Conservation (phyloP, 805 yeast genomes). For the Kodamaea neixiangensis region DNA sequence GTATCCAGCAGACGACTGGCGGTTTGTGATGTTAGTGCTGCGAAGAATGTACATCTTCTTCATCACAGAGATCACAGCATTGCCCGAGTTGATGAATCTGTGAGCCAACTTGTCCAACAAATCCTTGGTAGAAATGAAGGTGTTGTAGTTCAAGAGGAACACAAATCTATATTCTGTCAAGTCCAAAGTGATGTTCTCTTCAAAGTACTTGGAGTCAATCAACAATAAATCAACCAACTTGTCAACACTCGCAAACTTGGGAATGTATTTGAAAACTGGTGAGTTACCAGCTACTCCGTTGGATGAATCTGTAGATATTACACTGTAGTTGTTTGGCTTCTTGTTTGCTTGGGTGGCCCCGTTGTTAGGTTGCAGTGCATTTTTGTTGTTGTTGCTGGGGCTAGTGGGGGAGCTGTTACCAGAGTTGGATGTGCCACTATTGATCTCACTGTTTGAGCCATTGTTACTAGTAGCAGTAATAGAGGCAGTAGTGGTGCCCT, state of each 20-base stretch:
- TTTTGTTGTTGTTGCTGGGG: not conserved
- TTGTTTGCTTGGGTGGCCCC: not conserved
- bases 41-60: constrained; percentile 26
- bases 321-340: constrained; percentile 23
- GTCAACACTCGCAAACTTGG: constrained; percentile 63
- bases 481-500: not conserved
- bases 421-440: not conserved
- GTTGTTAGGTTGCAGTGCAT: constrained; percentile 1
- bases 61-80: constrained; percentile 47
- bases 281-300: constrained; percentile 6
- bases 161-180: constrained; percentile 43
- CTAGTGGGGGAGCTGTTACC: not conserved
- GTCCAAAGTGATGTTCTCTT: constrained; percentile 34
- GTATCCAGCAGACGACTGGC: constrained; percentile 7
- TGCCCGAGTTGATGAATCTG: constrained; percentile 44
- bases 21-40: constrained; percentile 12
- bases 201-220: constrained; percentile 63
- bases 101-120: constrained; percentile 42
- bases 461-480: not conserved
- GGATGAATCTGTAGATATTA: constrained; percentile 18
- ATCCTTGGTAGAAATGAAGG: constrained; percentile 41
- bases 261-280: constrained; percentile 23
- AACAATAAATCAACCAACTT: constrained; percentile 79
- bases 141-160: constrained; percentile 42
- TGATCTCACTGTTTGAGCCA: not conserved